Evolutionary conservation across 1,139 yeast genomes (phyloP), one percentile per base, ranked within the genome.

Genomic region (Lodderomyces metapsilosis): DNA sequence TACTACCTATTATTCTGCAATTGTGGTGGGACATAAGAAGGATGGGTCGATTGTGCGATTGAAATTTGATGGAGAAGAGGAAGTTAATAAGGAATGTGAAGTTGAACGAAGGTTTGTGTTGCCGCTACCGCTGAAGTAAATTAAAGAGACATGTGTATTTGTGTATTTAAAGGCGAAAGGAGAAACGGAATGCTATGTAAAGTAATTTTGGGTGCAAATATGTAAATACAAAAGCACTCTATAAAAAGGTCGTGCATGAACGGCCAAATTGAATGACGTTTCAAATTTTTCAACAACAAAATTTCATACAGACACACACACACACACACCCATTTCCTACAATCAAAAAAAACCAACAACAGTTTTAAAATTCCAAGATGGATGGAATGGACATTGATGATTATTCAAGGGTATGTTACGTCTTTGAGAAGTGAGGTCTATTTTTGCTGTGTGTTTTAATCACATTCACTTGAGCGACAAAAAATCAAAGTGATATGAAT

Each of bases 1-100:
- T 0, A 94, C 98, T 0, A 91, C 98, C 0, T 94, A 92, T 54
- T 94, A 92, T 58, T 87, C 95, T 3, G 98, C 98, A 0, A 87
- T 88, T 40, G 98, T 94, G 3, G 84, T 83, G 31, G 91, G 95
- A 0, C 74, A 80, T 41, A 80, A 80, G 47, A 74, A 87, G 49
- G 92, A 84, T 52, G 89, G 94, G n/a, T n/a, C n/a, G 0, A 76
- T 74, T 13, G 95, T 95, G 49, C 66, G 88, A 51, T 71, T 94
- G 42, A 79, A 81, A 54, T 94, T 94, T 55, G 98, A 94, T 54
- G 99, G 98, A 6, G 99, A 92, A 61, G 98, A 92, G 56, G 98
- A 94, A 56, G 96, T 83, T 2, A 92, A 88, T 42, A 92, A 92
- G 61, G 97, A 91, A 57, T 92, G 97, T 0, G 96, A 89, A 53